phyloP scores from a whole-genome alignment of 1,139 yeast genomes.

The Hanseniaspora sp. region DNA sequence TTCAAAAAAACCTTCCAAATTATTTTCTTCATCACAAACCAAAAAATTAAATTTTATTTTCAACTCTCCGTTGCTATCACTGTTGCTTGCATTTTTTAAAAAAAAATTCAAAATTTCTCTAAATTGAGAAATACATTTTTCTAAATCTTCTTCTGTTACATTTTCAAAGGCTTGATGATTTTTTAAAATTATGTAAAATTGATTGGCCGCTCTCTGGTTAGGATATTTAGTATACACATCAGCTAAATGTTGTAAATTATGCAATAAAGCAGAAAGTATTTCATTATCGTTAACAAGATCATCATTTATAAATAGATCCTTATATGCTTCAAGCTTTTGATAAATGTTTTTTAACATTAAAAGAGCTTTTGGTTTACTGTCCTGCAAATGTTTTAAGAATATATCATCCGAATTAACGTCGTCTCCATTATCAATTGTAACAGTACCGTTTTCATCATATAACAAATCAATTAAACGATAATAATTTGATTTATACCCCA shows the following conservation, averaged over 20 bases:
- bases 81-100: neutral
- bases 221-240: neutral
- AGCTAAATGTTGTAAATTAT: neutral
- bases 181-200: neutral
- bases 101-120: neutral
- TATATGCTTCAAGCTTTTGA: neutral
- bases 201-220: neutral
- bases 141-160: neutral
- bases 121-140: neutral
- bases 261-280: neutral
- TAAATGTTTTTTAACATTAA: neutral
- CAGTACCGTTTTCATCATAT: neutral
- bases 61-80: neutral
- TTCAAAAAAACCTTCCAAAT: neutral
- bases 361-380: neutral
- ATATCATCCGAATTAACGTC: neutral
- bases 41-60: neutral
- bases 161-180: constrained; percentile 5
- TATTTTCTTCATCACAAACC: constrained; percentile 1
- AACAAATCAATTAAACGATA: neutral
- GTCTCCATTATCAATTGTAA: neutral
- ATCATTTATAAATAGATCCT: neutral
- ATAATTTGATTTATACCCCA: neutral
- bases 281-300: neutral
- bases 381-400: neutral